Base-by-base conservation (phyloP, 371 early-diverging fungal genomes). In the Apophysomyces elegans region DNA sequence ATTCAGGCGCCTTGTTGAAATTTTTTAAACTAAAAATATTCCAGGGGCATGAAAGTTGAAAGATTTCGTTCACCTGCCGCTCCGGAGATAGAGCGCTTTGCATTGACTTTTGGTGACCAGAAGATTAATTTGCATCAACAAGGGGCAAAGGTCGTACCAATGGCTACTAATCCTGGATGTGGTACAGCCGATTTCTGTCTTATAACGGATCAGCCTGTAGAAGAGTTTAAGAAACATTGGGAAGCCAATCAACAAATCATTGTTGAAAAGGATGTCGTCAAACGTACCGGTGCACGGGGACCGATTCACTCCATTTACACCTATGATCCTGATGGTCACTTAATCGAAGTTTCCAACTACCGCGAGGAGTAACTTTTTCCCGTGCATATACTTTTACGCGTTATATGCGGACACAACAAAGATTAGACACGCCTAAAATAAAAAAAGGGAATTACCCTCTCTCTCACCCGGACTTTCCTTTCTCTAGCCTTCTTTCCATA, bases 131-230 rank as follows among this genome's bases (percentile, higher is more conserved):
- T 69, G n/a, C 70, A 69, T 50, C 56, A 69, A 12, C 54, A 37
- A 11, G 50, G 58, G 13, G 58, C 56, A 35, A 58, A 57, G 18
- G 68, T 62, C 4, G 56, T 62, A 32, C 65, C 70, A n/a, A 50
- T 65, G 26, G 65, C 62, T n/a, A 64, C 61, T 38, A 45, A 37
- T 13, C 61, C 65, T 4, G 37, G 46, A 35, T 45, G 60, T 46
- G 70, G 70, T 8, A 69, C 60, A 12, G 62, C 65, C 21, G 70
- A 65, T 26, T 63, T 69, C 36, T 69, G 70, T 44, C 62, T 61
- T 8, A 56, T 64, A 21, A 69, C 47, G n/a, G 58, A 59, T n/a
- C 62, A 65, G 21, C 70, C 65, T 9, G 65, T 65, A 1, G 26
- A 57, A 41, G 39, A 50, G 4, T 54, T 65, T 21, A 46, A 62